Base-by-base conservation (phyloP, 2,329 filamentous ascomycete genomes). In the Annulohypoxylon truncatum region DNA sequence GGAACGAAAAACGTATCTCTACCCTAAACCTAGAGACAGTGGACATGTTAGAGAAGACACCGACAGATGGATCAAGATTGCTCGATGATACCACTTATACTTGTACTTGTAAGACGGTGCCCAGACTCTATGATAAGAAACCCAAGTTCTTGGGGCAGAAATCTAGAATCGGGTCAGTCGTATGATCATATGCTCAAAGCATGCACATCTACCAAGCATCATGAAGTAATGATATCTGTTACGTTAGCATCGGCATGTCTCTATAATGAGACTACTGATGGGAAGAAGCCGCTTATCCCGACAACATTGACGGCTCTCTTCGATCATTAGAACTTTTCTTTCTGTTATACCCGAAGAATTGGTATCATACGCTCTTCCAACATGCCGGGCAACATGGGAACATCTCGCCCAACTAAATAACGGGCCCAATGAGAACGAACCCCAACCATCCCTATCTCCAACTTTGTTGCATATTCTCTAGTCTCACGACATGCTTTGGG, bases 401-500 rank as follows among this genome's bases (percentile, higher is more conserved):
- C 29, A 54, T 57, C 18, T 64, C 56, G 56, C 52, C 44, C 56
- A 54, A 28, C 20, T 20, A 26, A 29, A 12, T 9, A 22, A 7
- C 8, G 33, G 10, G 33, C 15, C 63, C 63, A 61, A 67, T 66
- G 24, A 56, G 56, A 56, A 40, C 20, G n/a, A 29, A 46, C 22
- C 13, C 48, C 46, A 61, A 46, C 47, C 42, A 28, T 55, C 26
- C 33, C 20, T 18, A 51, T 48, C 54, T 63, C 54, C 29, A 50
- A 42, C 29, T 46, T 55, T 57, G 10, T 52, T 61, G 54, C 58
- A 64, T 44, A 7, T 67, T n/a, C 38, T 26, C 26, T 12, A 31
- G 55, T 69, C 46, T 31, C 60, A 61, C 63, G 48, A 53, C 53
- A 64, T 64, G 28, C 35, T 10, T 48, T 24, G 46, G 58, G 63